Evolutionary conservation across 2,329 filamentous ascomycete species (phyloP).

Genomic region (Ceratocystis variospora): DNA sequence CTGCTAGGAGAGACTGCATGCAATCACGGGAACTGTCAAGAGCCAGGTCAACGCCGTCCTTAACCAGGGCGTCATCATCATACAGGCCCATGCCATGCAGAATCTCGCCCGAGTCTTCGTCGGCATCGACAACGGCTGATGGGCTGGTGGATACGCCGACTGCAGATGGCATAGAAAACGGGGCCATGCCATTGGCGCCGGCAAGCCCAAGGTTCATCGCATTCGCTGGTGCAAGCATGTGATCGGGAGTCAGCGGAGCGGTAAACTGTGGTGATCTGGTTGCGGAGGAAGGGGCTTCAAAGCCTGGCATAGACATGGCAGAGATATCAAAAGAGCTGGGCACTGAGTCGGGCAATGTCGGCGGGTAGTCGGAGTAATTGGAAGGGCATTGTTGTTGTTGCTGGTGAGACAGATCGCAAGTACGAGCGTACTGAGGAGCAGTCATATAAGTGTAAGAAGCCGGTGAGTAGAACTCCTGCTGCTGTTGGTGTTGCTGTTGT

Average conservation of each 20-base stretch:
- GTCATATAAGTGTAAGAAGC: background rate
- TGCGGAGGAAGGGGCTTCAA: conserved; percentile 1
- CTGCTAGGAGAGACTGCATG: conserved; percentile 41
- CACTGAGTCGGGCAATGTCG: conserved; percentile 8
- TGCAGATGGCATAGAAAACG: background rate
- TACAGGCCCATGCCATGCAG: conserved; percentile 75
- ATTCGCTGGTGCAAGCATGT: background rate
- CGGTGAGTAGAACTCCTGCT: conserved; percentile 6
- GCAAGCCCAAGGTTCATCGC: background rate
- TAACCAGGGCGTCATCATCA: conserved; percentile 31
- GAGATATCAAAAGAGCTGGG: conserved; percentile 13
- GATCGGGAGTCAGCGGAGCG: conserved; percentile 10
- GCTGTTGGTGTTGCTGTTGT: background rate
- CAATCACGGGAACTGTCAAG: conserved; percentile 42
- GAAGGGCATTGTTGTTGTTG: conserved; percentile 4
- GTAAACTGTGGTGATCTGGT: conserved; percentile 10
- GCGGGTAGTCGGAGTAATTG: conserved; percentile 10
- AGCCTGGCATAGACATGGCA: conserved; percentile 7
- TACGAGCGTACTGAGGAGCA: background rate
- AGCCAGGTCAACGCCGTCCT: conserved; percentile 44
- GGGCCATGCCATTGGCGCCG: background rate
- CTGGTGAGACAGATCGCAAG: background rate
- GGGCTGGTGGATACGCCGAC: background rate
- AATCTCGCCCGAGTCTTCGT: conserved; percentile 53
- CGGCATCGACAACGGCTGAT: conserved; percentile 30